Evolutionary conservation across 2,329 filamentous ascomycete genomes (phyloP).

Genomic region (Botrytis galanthina): DNA sequence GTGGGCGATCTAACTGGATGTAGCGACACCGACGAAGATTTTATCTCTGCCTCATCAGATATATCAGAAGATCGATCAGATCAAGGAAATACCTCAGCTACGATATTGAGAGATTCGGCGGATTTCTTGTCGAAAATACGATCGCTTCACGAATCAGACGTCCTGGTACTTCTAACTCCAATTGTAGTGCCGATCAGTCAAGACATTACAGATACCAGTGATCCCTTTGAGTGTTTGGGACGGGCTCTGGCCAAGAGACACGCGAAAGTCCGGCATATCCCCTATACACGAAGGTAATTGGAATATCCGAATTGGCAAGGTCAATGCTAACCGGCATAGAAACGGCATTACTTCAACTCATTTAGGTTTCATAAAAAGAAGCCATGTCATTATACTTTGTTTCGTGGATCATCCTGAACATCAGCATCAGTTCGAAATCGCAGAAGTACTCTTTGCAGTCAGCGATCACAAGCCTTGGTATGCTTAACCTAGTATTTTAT

Average conservation of each 20-base stretch:
- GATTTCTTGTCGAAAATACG: constrained; percentile 49
- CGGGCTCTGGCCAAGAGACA: constrained; percentile 59
- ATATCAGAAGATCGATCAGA: constrained; percentile 1
- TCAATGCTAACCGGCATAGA: constrained; percentile 20
- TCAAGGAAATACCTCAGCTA: constrained; percentile 19
- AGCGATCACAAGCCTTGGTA: constrained; percentile 47
- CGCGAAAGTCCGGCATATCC: constrained; percentile 64
- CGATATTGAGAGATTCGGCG: constrained; percentile 37
- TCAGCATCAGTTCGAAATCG: constrained; percentile 52
- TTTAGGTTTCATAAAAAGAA: constrained; percentile 37
- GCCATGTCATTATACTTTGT: constrained; percentile 49
- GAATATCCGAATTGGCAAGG: not conserved
- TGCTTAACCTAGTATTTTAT: not conserved
- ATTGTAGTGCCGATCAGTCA: constrained; percentile 49
- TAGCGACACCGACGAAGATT: constrained; percentile 15
- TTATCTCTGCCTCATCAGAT: constrained; percentile 4
- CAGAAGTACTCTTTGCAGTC: constrained; percentile 42
- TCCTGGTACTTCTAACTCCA: constrained; percentile 62
- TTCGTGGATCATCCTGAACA: constrained; percentile 43
- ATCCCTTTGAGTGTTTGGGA: constrained; percentile 73
- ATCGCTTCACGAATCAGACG: constrained; percentile 48
- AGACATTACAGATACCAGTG: constrained; percentile 46
- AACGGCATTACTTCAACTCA: constrained; percentile 50
- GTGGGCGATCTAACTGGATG: not conserved
- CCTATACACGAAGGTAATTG: constrained; percentile 57